These are phyloP conservation scores for Auriscalpium vulgare DNA, from an alignment of 768 basidiomycete species.

Conservation along the genomic window DNA sequence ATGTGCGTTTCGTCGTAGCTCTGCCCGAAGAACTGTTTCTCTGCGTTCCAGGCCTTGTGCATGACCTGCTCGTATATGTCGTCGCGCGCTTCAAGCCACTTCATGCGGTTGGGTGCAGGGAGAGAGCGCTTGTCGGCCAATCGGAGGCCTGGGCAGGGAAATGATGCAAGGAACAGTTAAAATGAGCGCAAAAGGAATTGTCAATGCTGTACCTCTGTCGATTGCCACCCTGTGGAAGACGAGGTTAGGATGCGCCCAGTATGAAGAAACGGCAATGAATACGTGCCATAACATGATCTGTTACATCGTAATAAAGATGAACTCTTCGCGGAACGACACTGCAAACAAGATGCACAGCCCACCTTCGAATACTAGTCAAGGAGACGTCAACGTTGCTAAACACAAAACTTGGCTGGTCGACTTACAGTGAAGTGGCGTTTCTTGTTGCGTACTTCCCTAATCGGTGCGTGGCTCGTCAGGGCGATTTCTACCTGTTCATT, in stretches of 20 bases:
- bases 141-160: slow-evolving; percentile 49
- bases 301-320: neutral
- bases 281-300: slow-evolving; percentile 87
- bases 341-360: slow-evolving; percentile 10
- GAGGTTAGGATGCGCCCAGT: neutral
- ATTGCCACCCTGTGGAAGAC: slow-evolving; percentile 71
- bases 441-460: slow-evolving; percentile 84
- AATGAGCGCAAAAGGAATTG: neutral
- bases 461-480: slow-evolving; percentile 13
- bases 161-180: neutral
- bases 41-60: slow-evolving; percentile 76
- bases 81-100: slow-evolving; percentile 76
- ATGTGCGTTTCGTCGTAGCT: slow-evolving; percentile 81
- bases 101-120: slow-evolving; percentile 64
- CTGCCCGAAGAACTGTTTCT: slow-evolving; percentile 69
- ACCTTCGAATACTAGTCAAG: slow-evolving; percentile 69
- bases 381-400: neutral
- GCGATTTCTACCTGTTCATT: slow-evolving; percentile 12
- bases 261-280: neutral
- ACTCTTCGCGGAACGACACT: too few species aligned
- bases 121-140: slow-evolving; percentile 92
- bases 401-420: slow-evolving; percentile 1
- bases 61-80: slow-evolving; percentile 89
- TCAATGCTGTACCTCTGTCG: slow-evolving; percentile 59
- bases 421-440: slow-evolving; percentile 79